A percentile compares a stretch with the other conserved stretches of the same genome.
Conservation (phyloP, 345 rosid species). For the Cardiospermum halicacabum region DNA sequence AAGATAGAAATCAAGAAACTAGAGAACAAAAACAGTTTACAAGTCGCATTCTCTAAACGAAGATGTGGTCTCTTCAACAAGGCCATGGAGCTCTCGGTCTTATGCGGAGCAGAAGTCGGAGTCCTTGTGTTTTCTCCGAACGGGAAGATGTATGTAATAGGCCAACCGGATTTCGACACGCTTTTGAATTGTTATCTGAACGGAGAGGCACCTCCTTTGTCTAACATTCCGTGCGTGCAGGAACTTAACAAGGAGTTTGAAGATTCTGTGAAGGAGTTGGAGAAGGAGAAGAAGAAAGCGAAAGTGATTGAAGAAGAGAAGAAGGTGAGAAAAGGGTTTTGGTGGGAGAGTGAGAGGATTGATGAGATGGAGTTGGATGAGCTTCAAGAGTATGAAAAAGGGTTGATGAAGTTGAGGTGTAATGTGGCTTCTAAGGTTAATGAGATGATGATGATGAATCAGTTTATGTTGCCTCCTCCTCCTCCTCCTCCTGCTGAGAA, state of each 20-base stretch:
- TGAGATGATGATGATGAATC: conserved; percentile 19
- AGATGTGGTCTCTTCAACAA: conserved; percentile 31
- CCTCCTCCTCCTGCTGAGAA: background rate
- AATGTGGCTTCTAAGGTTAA: conserved; percentile 17
- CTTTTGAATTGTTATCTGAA: conserved; percentile 13
- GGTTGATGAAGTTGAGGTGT: conserved; percentile 27
- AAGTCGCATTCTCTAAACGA: conserved; percentile 27
- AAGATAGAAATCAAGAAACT: conserved; percentile 27
- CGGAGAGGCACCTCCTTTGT: background rate
- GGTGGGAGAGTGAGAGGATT: conserved; percentile 36
- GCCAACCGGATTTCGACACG: conserved; percentile 23
- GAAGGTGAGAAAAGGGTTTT: conserved; percentile 11
- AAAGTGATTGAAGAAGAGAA: conserved; percentile 14
- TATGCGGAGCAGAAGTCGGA: conserved; percentile 31
- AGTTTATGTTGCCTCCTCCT: background rate
- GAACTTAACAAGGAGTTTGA: conserved; percentile 18
- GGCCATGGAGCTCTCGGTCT: conserved; percentile 29
- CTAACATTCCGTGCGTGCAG: background rate
- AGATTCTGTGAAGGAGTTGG: conserved; percentile 16
- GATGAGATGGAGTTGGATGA: conserved; percentile 29
- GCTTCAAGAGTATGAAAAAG: conserved; percentile 24
- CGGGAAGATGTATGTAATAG: conserved; percentile 25
- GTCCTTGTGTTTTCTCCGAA: conserved; percentile 30
- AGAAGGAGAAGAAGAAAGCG: conserved; percentile 22
- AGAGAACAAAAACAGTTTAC: conserved; percentile 7